Conservation (phyloP, 2,329 filamentous ascomycete species). For the Penicillium polonicum region DNA sequence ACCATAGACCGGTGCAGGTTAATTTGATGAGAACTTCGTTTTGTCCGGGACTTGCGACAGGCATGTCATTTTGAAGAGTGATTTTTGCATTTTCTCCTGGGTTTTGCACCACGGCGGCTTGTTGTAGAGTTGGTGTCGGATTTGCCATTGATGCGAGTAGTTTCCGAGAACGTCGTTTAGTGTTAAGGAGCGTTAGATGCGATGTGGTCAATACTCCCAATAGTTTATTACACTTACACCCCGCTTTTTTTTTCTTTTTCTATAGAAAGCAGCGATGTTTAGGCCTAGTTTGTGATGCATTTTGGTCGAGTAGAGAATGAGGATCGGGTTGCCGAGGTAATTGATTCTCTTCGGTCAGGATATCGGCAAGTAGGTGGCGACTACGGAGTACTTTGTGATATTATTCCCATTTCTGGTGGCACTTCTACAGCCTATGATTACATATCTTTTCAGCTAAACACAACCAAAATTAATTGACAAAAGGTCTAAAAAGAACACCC, state of each 20-base stretch:
- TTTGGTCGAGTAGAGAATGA: neutral
- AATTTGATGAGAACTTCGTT: slow-evolving; percentile 26
- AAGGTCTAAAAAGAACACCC: too few species aligned
- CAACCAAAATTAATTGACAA: too few species aligned
- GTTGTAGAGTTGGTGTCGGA: slow-evolving; percentile 11
- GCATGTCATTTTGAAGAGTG: slow-evolving; percentile 12
- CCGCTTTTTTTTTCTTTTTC: neutral
- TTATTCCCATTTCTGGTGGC: neutral
- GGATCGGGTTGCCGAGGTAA: slow-evolving; percentile 8
- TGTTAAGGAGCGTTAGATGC: neutral
- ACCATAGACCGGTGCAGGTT: slow-evolving; percentile 27
- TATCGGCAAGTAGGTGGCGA: slow-evolving; percentile 3
- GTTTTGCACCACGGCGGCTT: slow-evolving; percentile 18
- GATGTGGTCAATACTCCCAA: neutral
- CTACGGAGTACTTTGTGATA: neutral
- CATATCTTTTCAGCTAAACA: too few species aligned
- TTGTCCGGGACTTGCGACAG: slow-evolving; percentile 15
- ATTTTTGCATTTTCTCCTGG: slow-evolving; percentile 18
- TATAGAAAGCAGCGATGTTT: neutral
- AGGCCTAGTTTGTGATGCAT: neutral
- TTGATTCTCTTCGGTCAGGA: neutral
- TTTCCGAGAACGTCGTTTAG: neutral
- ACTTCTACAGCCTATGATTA: too few species aligned
- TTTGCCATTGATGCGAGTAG: neutral
- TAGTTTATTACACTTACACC: neutral